Conservation (phyloP, 345 rosid species). For the Eucalyptus guilfoylei region DNA sequence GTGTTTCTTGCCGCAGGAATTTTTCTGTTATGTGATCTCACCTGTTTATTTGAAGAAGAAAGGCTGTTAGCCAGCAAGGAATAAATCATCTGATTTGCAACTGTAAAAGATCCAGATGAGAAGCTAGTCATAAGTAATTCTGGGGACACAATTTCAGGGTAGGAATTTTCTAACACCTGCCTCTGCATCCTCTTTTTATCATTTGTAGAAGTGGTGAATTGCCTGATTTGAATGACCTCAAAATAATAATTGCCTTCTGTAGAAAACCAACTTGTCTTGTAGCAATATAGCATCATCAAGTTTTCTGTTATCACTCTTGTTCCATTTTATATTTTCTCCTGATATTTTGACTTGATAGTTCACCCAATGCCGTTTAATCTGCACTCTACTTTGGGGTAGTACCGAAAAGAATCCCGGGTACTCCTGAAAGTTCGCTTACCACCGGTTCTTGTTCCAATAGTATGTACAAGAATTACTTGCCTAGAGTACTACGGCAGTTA, state of each 20-base stretch:
- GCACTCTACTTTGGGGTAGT: neutral
- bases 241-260: neutral
- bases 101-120: neutral
- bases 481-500: neutral
- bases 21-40: neutral
- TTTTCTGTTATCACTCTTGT: neutral
- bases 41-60: neutral
- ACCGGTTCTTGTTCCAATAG: neutral
- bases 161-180: neutral
- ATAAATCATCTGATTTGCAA: neutral
- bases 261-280: neutral
- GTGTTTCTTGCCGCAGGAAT: neutral
- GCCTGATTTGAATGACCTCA: neutral
- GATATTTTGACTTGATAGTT: neutral
- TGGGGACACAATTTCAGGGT: neutral
- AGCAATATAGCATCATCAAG: neutral
- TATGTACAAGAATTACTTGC: neutral
- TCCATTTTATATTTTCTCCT: neutral
- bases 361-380: neutral
- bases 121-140: neutral
- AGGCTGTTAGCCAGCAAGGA: neutral
- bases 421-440: neutral
- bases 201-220: neutral
- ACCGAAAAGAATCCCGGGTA: neutral
- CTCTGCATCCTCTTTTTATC: neutral